A percentile compares a stretch with the other conserved stretches of the same genome.
These are phyloP conservation scores for Calvatia gigantea DNA, from an alignment of 768 basidiomycete species.

Conservation along the genomic window DNA sequence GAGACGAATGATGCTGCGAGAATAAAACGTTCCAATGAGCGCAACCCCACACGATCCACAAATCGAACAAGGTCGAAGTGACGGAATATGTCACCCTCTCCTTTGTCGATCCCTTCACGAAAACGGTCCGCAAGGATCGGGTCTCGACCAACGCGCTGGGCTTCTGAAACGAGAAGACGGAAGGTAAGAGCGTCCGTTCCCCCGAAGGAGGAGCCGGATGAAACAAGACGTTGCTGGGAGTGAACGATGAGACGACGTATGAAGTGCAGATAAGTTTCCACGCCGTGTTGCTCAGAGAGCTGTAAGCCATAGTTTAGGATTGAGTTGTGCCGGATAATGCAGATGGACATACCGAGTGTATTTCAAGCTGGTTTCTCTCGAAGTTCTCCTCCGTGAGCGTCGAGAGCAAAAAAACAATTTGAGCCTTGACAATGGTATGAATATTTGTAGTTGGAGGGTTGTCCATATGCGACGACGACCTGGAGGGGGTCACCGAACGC, in stretches of 20 bases:
- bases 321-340: slow-evolving; percentile 3
- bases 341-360: slow-evolving; percentile 74
- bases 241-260: slow-evolving; percentile 93
- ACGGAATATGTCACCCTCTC: slow-evolving; percentile 79
- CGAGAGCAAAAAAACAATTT: slow-evolving; percentile 96
- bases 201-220: slow-evolving; percentile 62
- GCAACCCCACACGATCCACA: slow-evolving; percentile 75
- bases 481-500: slow-evolving; percentile 73
- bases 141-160: slow-evolving; percentile 84
- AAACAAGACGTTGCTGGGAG: slow-evolving; percentile 68
- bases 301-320: slow-evolving; percentile 29
- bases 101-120: slow-evolving; percentile 85
- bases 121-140: slow-evolving; percentile 89
- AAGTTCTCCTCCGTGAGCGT: slow-evolving; percentile 98
- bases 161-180: slow-evolving; percentile 84
- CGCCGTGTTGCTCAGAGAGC: slow-evolving; percentile 96
- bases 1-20: slow-evolving; percentile 73
- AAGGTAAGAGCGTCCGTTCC: slow-evolving; percentile 78
- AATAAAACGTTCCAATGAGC: slow-evolving; percentile 76
- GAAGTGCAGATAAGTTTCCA: slow-evolving; percentile 97
- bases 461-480: slow-evolving; percentile 81
- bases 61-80: slow-evolving; percentile 84
- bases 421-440: slow-evolving; percentile 91
- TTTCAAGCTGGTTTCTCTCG: slow-evolving; percentile 90
- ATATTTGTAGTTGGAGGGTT: slow-evolving; percentile 82